phyloP scores from a whole-genome alignment of 164 flowering plant genomes.

The Hamamelis virginiana region DNA sequence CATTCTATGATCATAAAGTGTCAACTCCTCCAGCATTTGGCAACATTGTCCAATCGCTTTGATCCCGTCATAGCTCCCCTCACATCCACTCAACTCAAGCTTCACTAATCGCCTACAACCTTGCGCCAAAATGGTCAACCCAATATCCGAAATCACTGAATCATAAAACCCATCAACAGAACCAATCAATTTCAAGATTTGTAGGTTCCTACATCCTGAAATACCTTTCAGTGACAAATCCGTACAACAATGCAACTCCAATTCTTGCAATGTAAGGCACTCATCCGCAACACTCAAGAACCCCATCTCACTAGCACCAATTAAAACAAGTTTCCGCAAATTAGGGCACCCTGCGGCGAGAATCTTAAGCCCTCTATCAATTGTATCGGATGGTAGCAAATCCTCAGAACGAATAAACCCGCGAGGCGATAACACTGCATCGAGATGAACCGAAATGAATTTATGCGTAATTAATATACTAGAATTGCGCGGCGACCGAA shows the following conservation, averaged over 20 bases:
- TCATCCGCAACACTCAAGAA: conserved; percentile 63
- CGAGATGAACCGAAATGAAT: conserved; percentile 39
- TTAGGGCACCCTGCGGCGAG: conserved; percentile 71
- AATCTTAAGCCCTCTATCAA: conserved; percentile 58
- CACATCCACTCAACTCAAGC: conserved; percentile 86
- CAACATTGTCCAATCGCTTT: conserved; percentile 91
- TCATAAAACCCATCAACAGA: conserved; percentile 57
- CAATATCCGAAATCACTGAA: conserved; percentile 71
- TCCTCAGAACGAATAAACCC: conserved; percentile 19
- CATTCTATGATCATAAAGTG: conserved; percentile 68
- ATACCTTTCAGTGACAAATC: conserved; percentile 67
- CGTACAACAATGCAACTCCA: conserved; percentile 76
- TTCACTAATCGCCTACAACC: conserved; percentile 84
- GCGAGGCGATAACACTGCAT: conserved; percentile 26
- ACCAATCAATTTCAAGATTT: conserved; percentile 71
- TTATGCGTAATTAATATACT: conserved; percentile 36
- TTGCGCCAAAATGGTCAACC: conserved; percentile 85
- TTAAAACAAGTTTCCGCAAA: conserved; percentile 58
- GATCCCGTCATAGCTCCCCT: conserved; percentile 94
- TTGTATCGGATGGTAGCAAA: conserved; percentile 30
- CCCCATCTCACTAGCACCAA: conserved; percentile 62
- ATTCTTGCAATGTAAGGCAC: conserved; percentile 73
- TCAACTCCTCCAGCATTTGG: conserved; percentile 84
- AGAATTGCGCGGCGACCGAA: conserved; percentile 26
- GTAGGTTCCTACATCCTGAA: conserved; percentile 67